Evolutionary conservation across 2,329 filamentous ascomycete genomes (phyloP), one percentile per base, ranked within the genome.

Genomic region (Ophiocordyceps robertsii): DNA sequence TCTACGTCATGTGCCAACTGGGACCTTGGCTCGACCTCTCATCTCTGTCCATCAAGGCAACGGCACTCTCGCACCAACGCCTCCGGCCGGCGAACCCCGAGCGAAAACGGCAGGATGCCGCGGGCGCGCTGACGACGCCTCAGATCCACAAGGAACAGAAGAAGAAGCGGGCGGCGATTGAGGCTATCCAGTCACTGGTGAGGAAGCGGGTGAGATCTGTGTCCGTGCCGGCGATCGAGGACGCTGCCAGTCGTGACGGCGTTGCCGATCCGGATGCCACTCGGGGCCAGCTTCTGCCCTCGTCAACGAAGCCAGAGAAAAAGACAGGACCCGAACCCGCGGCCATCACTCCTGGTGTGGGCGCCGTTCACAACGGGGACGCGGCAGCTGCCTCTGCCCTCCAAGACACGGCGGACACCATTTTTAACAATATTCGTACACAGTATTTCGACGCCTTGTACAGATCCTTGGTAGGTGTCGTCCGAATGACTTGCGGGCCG

Each of bases 1-100:
- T 82, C 4, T 89, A 84, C 56, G 73, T 75, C 11, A 56, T 86
- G 24, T 88, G 80, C 58, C 79, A 74, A 51, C 64, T 92, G 37
- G 80, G 76, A 2, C 59, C 65, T 17, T 85, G 82, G 80, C 69
- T 84, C 19, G 72, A 79, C 46, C 55, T 82, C 41, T 67, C 71
- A 31, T 62, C 67, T 7, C 62, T 88, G 27, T 61, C 62, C 21
- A 56, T 59, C 11, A 58, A 66, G 33, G 73, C 76, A 33, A 74
- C 72, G 0, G 57, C 54, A 4, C 40, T 59, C 27, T 60, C 52
- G 37, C 52, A 46, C 21, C 53, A 62, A 11, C 59, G 61, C 11
- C 42, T 64, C 8, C 46, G 46, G 8, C 48, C 51, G 14, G 42
- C 44, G 14, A 51, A 46, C 24, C 42, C 40, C 4, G 49, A 53